Evolutionary conservation across 108 stramenopile species (phyloP).

Genomic region (Fistulifera solaris): DNA sequence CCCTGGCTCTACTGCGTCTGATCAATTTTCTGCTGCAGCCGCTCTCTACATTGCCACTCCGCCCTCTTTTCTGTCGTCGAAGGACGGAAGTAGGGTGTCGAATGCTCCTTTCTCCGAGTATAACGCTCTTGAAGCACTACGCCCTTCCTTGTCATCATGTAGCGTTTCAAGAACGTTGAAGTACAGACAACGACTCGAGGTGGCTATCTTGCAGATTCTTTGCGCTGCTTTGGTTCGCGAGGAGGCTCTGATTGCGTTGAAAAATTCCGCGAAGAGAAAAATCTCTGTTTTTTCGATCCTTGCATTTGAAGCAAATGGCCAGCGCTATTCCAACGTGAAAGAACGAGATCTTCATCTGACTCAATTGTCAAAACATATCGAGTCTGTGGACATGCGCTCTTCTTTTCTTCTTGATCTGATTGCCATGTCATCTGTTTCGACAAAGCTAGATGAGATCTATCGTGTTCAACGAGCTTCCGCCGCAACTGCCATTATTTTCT

Average conservation of each 20-base stretch:
- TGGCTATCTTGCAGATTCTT: slow-evolving; percentile 47
- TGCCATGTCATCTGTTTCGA: too few relatives aligned
- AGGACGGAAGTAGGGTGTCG: slow-evolving; percentile 29
- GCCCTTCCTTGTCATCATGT: neutral
- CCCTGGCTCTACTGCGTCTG: slow-evolving; percentile 22
- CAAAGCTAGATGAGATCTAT: too few relatives aligned
- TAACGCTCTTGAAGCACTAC: slow-evolving; percentile 24
- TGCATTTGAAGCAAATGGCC: slow-evolving; percentile 12
- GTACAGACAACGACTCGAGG: slow-evolving; percentile 37
- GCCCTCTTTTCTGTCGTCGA: slow-evolving; percentile 33
- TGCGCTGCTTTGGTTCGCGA: slow-evolving; percentile 61
- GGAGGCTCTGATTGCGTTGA: slow-evolving; percentile 35
- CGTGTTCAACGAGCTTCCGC: too few relatives aligned
- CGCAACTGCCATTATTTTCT: too few relatives aligned
- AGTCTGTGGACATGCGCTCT: too few relatives aligned
- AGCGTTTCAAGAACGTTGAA: slow-evolving; percentile 30
- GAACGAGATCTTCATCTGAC: slow-evolving; percentile 16
- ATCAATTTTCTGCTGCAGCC: slow-evolving; percentile 38
- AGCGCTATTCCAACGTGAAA: slow-evolving; percentile 8
- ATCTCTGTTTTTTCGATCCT: slow-evolving; percentile 28
- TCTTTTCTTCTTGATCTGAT: too few relatives aligned
- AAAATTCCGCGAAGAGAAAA: slow-evolving; percentile 12
- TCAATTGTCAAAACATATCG: slow-evolving; percentile 10
- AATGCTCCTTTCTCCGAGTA: slow-evolving; percentile 32
- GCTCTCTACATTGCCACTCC: slow-evolving; percentile 57